phyloP scores from a whole-genome alignment of 805 yeast genomes.

The Saturnispora ahearnii region DNA sequence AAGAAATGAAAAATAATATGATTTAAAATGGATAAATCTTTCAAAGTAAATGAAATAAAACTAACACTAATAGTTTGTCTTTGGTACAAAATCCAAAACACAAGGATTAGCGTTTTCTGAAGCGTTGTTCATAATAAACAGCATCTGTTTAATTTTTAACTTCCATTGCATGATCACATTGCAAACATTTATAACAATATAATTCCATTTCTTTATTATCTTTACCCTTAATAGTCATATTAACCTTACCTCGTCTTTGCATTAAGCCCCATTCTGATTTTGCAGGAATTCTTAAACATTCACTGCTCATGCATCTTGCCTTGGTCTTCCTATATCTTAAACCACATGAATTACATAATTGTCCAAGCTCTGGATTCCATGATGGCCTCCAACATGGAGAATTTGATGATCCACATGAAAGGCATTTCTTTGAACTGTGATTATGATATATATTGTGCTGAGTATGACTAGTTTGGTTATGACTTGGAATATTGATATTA shows the following conservation, averaged over 20 bases:
- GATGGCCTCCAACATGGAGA: constrained; percentile 99
- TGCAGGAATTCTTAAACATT: constrained; percentile 86
- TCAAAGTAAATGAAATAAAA: neutral
- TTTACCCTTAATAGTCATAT: constrained; percentile 14
- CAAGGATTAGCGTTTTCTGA: neutral
- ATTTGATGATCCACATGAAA: constrained; percentile 83
- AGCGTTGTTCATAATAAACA: neutral
- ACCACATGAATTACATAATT: constrained; percentile 94
- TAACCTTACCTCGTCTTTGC: constrained; percentile 56
- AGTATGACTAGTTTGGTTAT: neutral
- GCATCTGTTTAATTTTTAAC: constrained; percentile 19
- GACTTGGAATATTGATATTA: neutral
- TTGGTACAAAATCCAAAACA: constrained; percentile 2
- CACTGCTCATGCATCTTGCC: constrained; percentile 70
- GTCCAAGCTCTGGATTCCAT: constrained; percentile 89
- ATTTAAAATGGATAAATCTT: neutral
- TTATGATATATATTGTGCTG: constrained; percentile 11
- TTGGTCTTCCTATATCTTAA: constrained; percentile 88
- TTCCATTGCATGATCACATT: constrained; percentile 50
- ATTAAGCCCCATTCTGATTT: constrained; percentile 91
- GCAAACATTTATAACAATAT: constrained; percentile 40
- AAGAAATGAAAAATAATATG: neutral
- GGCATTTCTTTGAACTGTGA: constrained; percentile 48
- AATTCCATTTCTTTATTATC: constrained; percentile 16
- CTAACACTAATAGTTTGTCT: neutral